Conservation (phyloP, 805 yeast species). For the Wickerhamiella slavikovae region DNA sequence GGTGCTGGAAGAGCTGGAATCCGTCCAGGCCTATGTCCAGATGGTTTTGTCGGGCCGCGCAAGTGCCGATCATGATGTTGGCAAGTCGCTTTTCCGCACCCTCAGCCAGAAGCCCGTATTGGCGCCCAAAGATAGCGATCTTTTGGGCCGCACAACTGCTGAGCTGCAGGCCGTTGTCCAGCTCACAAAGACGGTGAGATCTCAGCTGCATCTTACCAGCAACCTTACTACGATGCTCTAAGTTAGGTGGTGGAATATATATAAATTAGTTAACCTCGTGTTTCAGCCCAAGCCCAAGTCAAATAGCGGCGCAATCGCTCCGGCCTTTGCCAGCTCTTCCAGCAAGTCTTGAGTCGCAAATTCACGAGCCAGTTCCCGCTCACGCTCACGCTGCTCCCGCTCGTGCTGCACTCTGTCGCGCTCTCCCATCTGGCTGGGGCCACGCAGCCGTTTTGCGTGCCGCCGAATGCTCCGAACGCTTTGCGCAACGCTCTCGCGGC, state of each 20-base stretch:
- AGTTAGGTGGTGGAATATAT: neutral
- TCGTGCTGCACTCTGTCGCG: slow-evolving; percentile 1
- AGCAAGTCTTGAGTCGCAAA: slow-evolving; percentile 5
- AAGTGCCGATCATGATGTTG: slow-evolving; percentile 26
- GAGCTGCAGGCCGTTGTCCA: slow-evolving; percentile 68
- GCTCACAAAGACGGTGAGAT: slow-evolving; percentile 63
- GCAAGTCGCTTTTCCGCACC: slow-evolving; percentile 38
- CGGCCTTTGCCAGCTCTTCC: slow-evolving; percentile 11
- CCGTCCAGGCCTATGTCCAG: slow-evolving; percentile 19
- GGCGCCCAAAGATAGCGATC: slow-evolving; percentile 31
- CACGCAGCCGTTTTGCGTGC: slow-evolving; percentile 3
- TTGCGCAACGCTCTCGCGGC: slow-evolving; percentile 14
- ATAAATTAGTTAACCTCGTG: neutral
- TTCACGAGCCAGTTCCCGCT: slow-evolving; percentile 5
- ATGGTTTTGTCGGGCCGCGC: slow-evolving; percentile 9
- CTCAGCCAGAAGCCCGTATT: slow-evolving; percentile 20
- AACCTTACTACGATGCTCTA: slow-evolving; percentile 40
- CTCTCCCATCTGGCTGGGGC: too few relatives aligned
- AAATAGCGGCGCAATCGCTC: slow-evolving; percentile 18
- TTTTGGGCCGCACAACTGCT: slow-evolving; percentile 52
- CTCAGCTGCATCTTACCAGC: slow-evolving; percentile 63
- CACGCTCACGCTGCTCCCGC: slow-evolving; percentile 4
- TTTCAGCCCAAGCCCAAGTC: slow-evolving; percentile 5
- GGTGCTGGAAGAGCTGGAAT: slow-evolving; percentile 20
- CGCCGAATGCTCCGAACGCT: slow-evolving; percentile 12